Evolutionary conservation across 257 asterid genomes (phyloP).

Genomic region (Ajuga chamaepitys): DNA sequence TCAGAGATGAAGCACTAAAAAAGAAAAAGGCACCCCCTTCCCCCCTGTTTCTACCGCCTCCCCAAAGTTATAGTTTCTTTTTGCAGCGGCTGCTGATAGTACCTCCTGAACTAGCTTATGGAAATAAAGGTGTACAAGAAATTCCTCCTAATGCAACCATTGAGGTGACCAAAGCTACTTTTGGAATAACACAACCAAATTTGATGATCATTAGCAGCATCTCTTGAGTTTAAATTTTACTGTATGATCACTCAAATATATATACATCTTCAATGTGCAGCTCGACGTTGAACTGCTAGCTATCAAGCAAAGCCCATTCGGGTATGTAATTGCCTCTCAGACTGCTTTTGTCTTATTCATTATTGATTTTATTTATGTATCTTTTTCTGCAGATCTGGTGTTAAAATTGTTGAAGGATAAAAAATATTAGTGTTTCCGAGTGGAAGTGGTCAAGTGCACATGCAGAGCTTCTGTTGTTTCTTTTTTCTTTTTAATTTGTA

Average conservation of each 20-base stretch:
- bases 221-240: not conserved
- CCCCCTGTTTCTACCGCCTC: too few relatives aligned
- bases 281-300: conserved; percentile 75
- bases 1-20: too few relatives aligned
- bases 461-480: too few relatives aligned
- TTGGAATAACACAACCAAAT: not conserved
- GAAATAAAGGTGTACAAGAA: conserved; percentile 91
- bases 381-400: conserved; percentile 64
- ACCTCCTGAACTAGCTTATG: conserved; percentile 95
- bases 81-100: conserved; percentile 84
- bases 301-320: conserved; percentile 87
- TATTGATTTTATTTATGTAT: not conserved
- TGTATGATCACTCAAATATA: not conserved
- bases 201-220: too few relatives aligned
- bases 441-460: conserved; percentile 6
- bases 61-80: not conserved
- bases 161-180: conserved; percentile 42
- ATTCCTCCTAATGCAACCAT: conserved; percentile 97
- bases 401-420: conserved; percentile 82
- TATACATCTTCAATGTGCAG: conserved; percentile 31
- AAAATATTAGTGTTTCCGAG: not conserved
- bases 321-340: conserved; percentile 38
- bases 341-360: not conserved
- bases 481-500: too few relatives aligned
- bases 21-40: too few relatives aligned